Evolutionary conservation across 176 grass and related monocot species (phyloP), one percentile per base, ranked within the genome.

Genomic region (Hsuehochloa calcarea): DNA sequence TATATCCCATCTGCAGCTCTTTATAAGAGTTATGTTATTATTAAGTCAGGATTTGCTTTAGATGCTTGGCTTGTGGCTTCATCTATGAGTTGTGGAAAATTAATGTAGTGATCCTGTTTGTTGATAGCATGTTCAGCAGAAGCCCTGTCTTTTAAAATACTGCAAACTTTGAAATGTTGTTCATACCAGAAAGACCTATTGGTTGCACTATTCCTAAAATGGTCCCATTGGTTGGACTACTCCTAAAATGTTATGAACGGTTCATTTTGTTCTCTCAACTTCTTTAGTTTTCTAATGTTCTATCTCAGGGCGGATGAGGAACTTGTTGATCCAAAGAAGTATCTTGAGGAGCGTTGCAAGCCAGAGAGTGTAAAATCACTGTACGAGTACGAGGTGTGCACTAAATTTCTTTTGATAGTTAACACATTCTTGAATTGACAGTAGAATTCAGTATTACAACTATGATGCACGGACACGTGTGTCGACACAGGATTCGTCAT

Each of bases 271-370:
- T 46, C 13, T 67, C 79, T 62, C 47, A 41, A 19, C 4, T 62
- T 80, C 6, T 5, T 3, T 62, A 15, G 8, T 34, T 85, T 47
- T 70, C 16, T 60, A 39, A 61, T 14, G 1, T 68, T 74, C 17
- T 81, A 46, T 84, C 26, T 60, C 38, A 91, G 92, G 92, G 84
- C 78, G 10, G 85, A 91, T 1, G 92, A 94, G 68, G 89, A 94
- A 71, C 77, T 52, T 43, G 85, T 89, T 80, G 92, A 87, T 55
- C 89, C 85, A 56, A 91, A 94, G 85, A 83, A 90, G 54, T 85
- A 92, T 74, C 70, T 92, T 50, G 92, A 94, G 61, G 92, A 94
- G 22, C 61, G 87, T 25, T 92, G 92, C 89, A 94, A 94, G 54
- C 87, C 92, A 39, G 86, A 93, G 46, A 91, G 89, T 82, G 89